Evolutionary conservation across 768 basidiomycete species (phyloP), one percentile per base, ranked within the genome.

Genomic region (Amanita pseudoporphyria): DNA sequence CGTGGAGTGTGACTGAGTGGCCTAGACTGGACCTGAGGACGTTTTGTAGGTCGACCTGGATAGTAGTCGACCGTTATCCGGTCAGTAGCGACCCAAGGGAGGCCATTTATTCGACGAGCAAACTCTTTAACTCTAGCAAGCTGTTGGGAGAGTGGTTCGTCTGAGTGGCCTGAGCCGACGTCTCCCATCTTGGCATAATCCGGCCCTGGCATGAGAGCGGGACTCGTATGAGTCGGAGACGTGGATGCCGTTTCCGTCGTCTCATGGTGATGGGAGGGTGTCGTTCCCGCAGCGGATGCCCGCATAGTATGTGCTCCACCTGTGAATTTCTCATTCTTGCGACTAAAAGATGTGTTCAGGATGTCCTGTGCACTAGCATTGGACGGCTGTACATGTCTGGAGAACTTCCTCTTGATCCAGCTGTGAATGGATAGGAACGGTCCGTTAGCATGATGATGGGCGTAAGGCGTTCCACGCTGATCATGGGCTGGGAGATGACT

Each of bases 171-270:
- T 6, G 70, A 69, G n/a, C 70, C 62, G 2, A 67, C 66, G 1
- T 69, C 64, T 5, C 67, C 64, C 73, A 78, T 75, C 53, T 73
- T 74, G 22, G 67, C 71, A 54, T 76, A 77, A 52, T 76, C 73
- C 0, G 72, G 62, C 3, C 67, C 71, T 10, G 64, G 70, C 14
- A 62, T 64, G 3, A 71, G 72, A 22, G 14, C 32, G 21, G 49
- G 31, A 36, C 49, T 50, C 10, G 40, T 22, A 39, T 50, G 49
- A 9, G 32, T 22, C 16, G 13, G 40, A 4, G 49, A 16, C 32
- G 32, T 43, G 30, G 49, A 22, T 5, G 19, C 26, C 1, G 39
- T 46, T 30, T 24, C 37, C 38, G 9, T 16, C 22, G 13, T 14
- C 19, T 39, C 37, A 19, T 32, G 16, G 47, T 16, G 18, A 32